phyloP scores from a whole-genome alignment of 202 grass and related monocot genomes.

The Carex sylvatica region DNA sequence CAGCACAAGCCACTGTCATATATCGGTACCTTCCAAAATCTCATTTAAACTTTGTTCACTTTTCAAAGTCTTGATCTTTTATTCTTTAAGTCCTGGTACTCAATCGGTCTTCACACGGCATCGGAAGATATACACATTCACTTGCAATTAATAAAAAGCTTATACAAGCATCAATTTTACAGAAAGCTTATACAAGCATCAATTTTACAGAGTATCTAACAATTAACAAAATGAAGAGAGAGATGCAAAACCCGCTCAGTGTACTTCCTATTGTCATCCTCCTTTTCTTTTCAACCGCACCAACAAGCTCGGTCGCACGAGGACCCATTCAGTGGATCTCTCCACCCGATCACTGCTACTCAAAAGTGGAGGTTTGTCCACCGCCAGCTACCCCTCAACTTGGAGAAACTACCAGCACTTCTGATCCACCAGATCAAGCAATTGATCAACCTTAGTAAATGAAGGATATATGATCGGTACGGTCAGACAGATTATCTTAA shows the following conservation, averaged over 20 bases:
- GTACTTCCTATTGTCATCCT: not conserved
- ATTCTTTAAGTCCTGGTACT: no score
- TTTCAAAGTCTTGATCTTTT: no score
- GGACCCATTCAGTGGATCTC: not conserved
- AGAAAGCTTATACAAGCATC: not conserved
- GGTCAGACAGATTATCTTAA: no score
- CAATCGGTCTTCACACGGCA: constrained; percentile 5
- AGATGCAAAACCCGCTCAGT: not conserved
- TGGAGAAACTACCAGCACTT: not conserved
- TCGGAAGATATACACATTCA: not conserved
- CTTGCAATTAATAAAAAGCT: not conserved
- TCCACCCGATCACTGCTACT: not conserved
- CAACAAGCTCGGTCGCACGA: not conserved
- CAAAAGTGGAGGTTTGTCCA: constrained; percentile 28
- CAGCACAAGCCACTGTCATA: no score
- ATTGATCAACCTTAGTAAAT: not conserved
- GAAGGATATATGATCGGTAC: no score
- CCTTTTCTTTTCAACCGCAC: not conserved
- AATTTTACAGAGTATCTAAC: not conserved
- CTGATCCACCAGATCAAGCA: not conserved
- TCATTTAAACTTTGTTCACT: no score
- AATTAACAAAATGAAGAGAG: not conserved
- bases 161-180: not conserved
- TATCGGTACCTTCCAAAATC: no score
- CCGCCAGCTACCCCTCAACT: constrained; percentile 19